phyloP scores from a whole-genome alignment of 768 basidiomycete genomes.

The Mrakia blollopis region DNA sequence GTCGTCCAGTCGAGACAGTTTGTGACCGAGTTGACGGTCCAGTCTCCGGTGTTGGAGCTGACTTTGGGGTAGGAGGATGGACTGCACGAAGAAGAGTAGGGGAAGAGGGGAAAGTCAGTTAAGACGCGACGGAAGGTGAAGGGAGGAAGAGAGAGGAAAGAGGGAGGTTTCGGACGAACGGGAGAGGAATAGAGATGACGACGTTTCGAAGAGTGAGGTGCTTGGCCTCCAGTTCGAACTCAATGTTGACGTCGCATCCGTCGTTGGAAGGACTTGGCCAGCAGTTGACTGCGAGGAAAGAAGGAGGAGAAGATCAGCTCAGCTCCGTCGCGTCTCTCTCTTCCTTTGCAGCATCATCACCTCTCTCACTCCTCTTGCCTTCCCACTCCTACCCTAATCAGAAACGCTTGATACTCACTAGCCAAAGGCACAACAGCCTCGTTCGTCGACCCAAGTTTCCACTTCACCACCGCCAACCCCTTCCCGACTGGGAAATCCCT shows the following conservation, averaged over 20 bases:
- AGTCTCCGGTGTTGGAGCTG: constrained; percentile 63
- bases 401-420: constrained; percentile 53
- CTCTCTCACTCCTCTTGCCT: no score
- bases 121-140: background rate
- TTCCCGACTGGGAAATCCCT: constrained; percentile 83
- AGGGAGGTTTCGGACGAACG: constrained; percentile 58
- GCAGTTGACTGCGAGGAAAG: constrained; percentile 67
- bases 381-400: no score
- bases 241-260: constrained; percentile 90
- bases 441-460: constrained; percentile 85
- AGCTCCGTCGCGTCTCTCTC: no score
- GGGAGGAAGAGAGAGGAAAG: background rate
- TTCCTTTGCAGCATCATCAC: background rate
- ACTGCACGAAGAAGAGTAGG: constrained; percentile 46
- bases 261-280: constrained; percentile 93
- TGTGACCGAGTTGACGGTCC: constrained; percentile 71
- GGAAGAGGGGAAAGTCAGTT: background rate
- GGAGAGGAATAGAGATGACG: constrained; percentile 84
- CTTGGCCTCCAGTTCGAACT: constrained; percentile 90
- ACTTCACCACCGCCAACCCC: constrained; percentile 76
- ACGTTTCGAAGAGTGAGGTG: constrained; percentile 75
- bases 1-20: constrained; percentile 84
- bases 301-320: constrained; percentile 17
- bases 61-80: constrained; percentile 80
- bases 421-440: constrained; percentile 86